Conservation (phyloP, 352 stramenopile species). For the Globisporangium echinulatum region DNA sequence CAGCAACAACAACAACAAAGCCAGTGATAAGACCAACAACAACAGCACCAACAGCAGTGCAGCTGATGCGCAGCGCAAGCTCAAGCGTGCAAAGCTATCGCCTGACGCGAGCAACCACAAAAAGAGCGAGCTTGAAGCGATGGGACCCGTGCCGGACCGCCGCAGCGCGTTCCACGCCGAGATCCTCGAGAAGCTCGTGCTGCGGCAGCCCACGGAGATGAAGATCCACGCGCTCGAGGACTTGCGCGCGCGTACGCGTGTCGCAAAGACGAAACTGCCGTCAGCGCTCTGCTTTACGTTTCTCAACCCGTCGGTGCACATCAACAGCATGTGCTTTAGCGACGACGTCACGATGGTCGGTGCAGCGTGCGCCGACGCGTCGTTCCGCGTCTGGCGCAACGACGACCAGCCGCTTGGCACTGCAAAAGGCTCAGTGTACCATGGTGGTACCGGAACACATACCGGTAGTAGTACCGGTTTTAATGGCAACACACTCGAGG, state of each 20-base stretch:
- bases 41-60: slow-evolving; percentile 1
- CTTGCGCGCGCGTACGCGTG: slow-evolving; percentile 35
- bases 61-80: slow-evolving; percentile 44
- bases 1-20: slow-evolving; percentile 25
- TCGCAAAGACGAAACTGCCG: slow-evolving; percentile 49
- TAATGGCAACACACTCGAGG: slow-evolving; percentile 4
- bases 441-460: slow-evolving; percentile 20
- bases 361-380: slow-evolving; percentile 60
- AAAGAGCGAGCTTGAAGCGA: slow-evolving; percentile 48
- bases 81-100: slow-evolving; percentile 46
- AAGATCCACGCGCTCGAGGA: slow-evolving; percentile 68
- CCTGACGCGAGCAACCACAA: slow-evolving; percentile 28
- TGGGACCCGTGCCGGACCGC: slow-evolving; percentile 60
- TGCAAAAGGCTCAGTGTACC: slow-evolving; percentile 51
- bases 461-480: too few species aligned
- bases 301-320: slow-evolving; percentile 65
- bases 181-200: slow-evolving; percentile 74
- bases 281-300: slow-evolving; percentile 76
- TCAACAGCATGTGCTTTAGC: slow-evolving; percentile 83
- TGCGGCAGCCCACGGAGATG: slow-evolving; percentile 57
- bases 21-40: slow-evolving; percentile 15
- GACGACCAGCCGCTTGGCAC: slow-evolving; percentile 71
- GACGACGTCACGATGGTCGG: slow-evolving; percentile 73
- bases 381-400: slow-evolving; percentile 79
- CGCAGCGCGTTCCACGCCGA: slow-evolving; percentile 63